These are phyloP conservation scores for Plenodomus biglobosus DNA, from an alignment of 2,329 filamentous ascomycete genomes.

Conservation along the genomic window DNA sequence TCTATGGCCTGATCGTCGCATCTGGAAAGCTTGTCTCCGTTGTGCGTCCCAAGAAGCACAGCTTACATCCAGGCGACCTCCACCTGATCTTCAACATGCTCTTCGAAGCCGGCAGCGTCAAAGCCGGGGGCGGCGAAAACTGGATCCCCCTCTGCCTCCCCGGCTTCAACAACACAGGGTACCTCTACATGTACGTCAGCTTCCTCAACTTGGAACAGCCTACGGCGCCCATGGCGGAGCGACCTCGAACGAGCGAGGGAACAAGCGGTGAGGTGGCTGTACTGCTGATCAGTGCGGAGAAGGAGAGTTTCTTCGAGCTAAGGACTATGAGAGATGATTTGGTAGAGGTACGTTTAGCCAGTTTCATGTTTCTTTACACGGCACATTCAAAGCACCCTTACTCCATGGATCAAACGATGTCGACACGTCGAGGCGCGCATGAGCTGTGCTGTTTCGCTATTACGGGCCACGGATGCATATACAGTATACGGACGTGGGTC, in stretches of 20 bases:
- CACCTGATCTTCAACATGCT: conserved; percentile 99
- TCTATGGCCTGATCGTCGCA: conserved; percentile 92
- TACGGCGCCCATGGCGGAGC: conserved; percentile 48
- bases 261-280: conserved; percentile 78
- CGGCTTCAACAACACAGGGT: conserved; percentile 95
- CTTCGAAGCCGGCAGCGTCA: conserved; percentile 90
- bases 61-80: conserved; percentile 89
- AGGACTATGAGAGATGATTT: conserved; percentile 68
- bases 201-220: conserved; percentile 70
- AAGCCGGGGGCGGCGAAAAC: conserved; percentile 90
- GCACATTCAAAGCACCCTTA: neutral
- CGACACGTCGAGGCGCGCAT: neutral
- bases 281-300: conserved; percentile 87
- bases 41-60: conserved; percentile 90
- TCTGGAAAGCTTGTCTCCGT: conserved; percentile 93
- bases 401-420: neutral
- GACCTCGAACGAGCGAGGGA: conserved; percentile 39
- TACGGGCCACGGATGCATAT: neutral
- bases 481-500: too few species aligned
- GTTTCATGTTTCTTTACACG: conserved; percentile 12
- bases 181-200: conserved; percentile 98
- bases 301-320: conserved; percentile 89
- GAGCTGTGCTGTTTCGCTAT: neutral
- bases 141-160: conserved; percentile 97
- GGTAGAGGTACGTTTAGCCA: conserved; percentile 51